phyloP scores from a whole-genome alignment of 208 protist genomes.

The Wallacemonas sp. region DNA sequence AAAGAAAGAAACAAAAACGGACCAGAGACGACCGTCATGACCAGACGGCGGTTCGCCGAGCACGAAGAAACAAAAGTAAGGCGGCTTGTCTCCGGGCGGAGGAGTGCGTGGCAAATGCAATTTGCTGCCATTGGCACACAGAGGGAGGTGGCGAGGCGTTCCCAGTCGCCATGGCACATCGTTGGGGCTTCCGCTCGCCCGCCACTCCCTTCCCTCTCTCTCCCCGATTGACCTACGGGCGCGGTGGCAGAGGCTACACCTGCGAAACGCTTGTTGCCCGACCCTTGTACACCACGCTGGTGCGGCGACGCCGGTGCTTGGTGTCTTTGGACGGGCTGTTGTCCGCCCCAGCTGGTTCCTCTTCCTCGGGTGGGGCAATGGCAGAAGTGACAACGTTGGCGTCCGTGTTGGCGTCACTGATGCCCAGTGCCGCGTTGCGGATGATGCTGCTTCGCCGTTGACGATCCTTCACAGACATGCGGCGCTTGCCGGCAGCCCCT shows the following conservation, averaged over 20 bases:
- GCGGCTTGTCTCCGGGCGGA: background rate
- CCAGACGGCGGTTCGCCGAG: too few relatives aligned
- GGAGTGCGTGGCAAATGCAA: background rate
- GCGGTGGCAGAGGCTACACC: background rate
- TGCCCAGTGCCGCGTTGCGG: background rate
- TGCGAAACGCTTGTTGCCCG: background rate
- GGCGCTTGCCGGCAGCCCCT: background rate
- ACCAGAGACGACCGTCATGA: background rate
- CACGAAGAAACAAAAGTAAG: background rate
- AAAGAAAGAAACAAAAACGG: conserved; percentile 5
- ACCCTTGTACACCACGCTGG: conserved; percentile 1
- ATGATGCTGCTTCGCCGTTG: conserved; percentile 8
- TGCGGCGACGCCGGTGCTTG: background rate
- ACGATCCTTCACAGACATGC: conserved; percentile 5
- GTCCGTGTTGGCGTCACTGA: background rate
- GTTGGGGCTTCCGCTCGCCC: too few relatives aligned
- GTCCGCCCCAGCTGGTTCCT: background rate
- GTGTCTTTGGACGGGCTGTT: background rate
- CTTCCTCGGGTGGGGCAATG: background rate
- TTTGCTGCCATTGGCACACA: background rate
- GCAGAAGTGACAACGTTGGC: background rate
- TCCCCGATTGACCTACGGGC: background rate
- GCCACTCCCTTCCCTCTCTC: too few relatives aligned
- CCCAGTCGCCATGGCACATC: too few relatives aligned
- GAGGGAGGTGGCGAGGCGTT: too few relatives aligned